Evolutionary conservation across 495 filamentous ascomycete species (phyloP), one percentile per base, ranked within the genome.

Genomic region (Xylaria intraflava): DNA sequence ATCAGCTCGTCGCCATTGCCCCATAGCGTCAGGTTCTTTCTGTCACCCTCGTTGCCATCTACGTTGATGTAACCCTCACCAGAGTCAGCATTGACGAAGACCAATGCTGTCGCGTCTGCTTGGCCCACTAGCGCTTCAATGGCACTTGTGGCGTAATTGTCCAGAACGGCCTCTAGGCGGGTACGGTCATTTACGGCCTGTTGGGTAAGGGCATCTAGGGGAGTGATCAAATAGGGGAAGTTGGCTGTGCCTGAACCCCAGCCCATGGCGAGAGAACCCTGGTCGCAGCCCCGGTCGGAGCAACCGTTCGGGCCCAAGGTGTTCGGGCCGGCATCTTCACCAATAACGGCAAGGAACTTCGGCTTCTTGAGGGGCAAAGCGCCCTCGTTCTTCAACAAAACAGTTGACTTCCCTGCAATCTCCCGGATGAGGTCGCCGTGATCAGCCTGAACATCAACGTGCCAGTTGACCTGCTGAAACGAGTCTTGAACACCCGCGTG

Each of bases 1-100:
- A 98, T 83, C 33, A 97, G 74, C 0, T 76, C 74, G 41, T 96
- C 91, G 12, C 87, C 90, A 51, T 84, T 81, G 55, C 79, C 71
- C 92, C 93, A 96, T 0, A 95, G 76, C 4, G 90, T 96, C 40
- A 98, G 74, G 71, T 98, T 96, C 60, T 90, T 93, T 49, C 93
- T 83, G 68, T 98, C 93, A 54, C 93, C 93, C 53, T 78, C 72
- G 61, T 97, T 96, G 23, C 83, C 84, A 46, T 95, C 92, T 16
- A 95, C 78, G 14, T 69, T 78, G 62, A 97, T 87, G 69, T 80
- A 98, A 2, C 83, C 89, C 72, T 98, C 93, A 17, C 93, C 93
- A 1, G 84, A 79, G 67, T 95, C 82, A 2, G 91, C 81, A 59
- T 94, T 94, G 55, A 86, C 90, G 58, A 97, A 98, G 6, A 94